Base-by-base conservation (phyloP, 208 protist genomes). In the Histomonas meleagridis region DNA sequence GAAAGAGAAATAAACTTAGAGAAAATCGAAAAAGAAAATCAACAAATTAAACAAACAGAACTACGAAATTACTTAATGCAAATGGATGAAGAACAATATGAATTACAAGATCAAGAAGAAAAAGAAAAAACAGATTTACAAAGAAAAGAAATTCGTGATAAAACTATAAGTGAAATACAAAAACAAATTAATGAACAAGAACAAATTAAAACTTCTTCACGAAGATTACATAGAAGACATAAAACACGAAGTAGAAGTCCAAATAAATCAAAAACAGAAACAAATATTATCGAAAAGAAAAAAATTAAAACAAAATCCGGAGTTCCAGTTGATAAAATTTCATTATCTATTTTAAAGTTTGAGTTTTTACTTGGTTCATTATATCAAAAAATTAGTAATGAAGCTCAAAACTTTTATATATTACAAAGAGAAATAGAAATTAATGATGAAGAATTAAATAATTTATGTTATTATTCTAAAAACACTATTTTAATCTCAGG, bases 1-100 rank as follows among this genome's bases (percentile, higher is more conserved):
- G 18, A 43, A 55, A 5, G 76, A 16, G 32, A 55, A 14, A 46
- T 23, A 32, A 26, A 14, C 18, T 0, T 32, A 3, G 76, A 86
- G 18, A 86, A 35, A 18, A 46, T 57, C 32, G 32, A 55, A 3
- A 86, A 55, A 46, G 55, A 40, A 38, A 43, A 38, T 18, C 51
- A 86, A 28, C 10, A 55, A 55, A 16, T 57, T 21, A 28, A 12
- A 38, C n/a, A 32, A 23, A 40, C 51, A 86, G 32, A 86, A 38
- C 26, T 18, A 38, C 43, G 46, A 38, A 14, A 53, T n/a, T 40
- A 86, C 9, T 35, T 86, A 86, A 86, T 86, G 32, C 23, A 55
- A 1, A 86, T 86, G 76, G 55, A 32, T 26, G 76, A 86, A n/a
- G 76, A 32, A 55, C 40, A 86, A 86, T 86, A 86, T 86, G 18